A percentile compares a stretch with the other conserved stretches of the same genome.
Conservation (phyloP, 2,329 filamentous ascomycete species). For the Dactylellina drechsleri region DNA sequence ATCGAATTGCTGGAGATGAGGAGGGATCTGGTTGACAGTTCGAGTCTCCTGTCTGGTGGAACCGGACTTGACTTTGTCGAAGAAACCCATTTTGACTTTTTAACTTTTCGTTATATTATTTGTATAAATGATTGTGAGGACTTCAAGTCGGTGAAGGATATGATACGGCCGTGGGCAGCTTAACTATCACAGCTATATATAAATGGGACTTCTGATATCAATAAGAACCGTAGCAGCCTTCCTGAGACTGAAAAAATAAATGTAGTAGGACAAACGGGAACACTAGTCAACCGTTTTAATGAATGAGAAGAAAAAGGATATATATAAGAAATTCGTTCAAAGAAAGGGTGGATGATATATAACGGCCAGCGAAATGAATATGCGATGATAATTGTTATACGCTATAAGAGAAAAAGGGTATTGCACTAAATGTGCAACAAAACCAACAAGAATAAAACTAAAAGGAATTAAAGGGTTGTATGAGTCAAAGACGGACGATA, state of each 20-base stretch:
- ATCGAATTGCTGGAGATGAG: slow-evolving; percentile 52
- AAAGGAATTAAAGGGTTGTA: slow-evolving; percentile 25
- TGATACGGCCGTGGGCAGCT: slow-evolving; percentile 38
- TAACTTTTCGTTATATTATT: too few species aligned
- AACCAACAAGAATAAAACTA: slow-evolving; percentile 31
- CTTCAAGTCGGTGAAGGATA: slow-evolving; percentile 3
- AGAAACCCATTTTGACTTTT: slow-evolving; percentile 42
- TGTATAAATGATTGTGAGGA: neutral
- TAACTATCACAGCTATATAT: slow-evolving; percentile 24
- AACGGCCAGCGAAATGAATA: slow-evolving; percentile 11
- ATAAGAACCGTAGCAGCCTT: slow-evolving; percentile 18
- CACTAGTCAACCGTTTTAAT: slow-evolving; percentile 31
- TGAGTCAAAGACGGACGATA: slow-evolving; percentile 25
- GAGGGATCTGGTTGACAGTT: slow-evolving; percentile 45
- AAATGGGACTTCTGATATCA: slow-evolving; percentile 5
- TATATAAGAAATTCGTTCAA: slow-evolving; percentile 14
- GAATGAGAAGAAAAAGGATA: slow-evolving; percentile 1
- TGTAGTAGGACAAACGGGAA: slow-evolving; percentile 19
- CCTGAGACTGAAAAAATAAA: slow-evolving; percentile 39
- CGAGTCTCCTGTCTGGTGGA: slow-evolving; percentile 40
- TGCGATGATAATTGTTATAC: neutral
- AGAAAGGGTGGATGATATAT: neutral
- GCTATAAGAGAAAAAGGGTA: slow-evolving; percentile 16
- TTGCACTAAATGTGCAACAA: slow-evolving; percentile 35
- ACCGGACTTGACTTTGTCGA: slow-evolving; percentile 54